Evolutionary conservation across 306 rosid genomes (phyloP), one percentile per base, ranked within the genome.

Genomic region (Inga leiocalycina): DNA sequence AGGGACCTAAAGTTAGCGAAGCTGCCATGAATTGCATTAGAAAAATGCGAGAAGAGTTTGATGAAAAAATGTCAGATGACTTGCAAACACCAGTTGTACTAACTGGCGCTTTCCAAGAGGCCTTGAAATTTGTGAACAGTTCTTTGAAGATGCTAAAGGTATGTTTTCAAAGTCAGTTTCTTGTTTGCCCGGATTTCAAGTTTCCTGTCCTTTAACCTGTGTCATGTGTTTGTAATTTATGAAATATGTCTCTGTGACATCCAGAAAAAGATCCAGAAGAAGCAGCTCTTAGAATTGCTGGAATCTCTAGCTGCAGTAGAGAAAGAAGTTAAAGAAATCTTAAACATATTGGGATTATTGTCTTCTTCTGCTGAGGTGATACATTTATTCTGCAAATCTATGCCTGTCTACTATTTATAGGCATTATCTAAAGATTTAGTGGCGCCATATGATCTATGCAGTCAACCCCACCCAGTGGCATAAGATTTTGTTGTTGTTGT

Each of bases 61-160:
- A 87, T 81, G 80, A 91, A 62, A 97, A 92, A 89, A 92, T 97
- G 98, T 88, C 92, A 41, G 99, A 97, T 73, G 98, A 96, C 87
- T 84, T 97, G 91, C 97, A 89, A 90, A 92, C 99, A n/a, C 94
- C 97, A 10, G 93, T 84, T 34, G 85, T 94, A 81, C 79, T 97
- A 87, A 94, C 98, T 3, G 94, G 95, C 43, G 91, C 97, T 69
- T 89, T 94, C 80, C 98, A 87, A 90, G 97, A 97, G 43, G 97
- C 92, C 73, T 88, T 97, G 79, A 94, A 93, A 87, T 89, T 85
- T 57, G 83, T 92, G 30, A 97, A 97, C 83, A 80, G 88, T 85
- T 87, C 93, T 75, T 85, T 91, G 89, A 91, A 86, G 82, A 68
- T 68, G 83, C 90, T 92, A 46, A 96, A 96, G 97, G 99, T 92